A percentile compares a stretch with the other conserved stretches of the same genome.
Evolutionary conservation across 306 rosid species (phyloP).

Genomic region (Castanopsis chinensis): DNA sequence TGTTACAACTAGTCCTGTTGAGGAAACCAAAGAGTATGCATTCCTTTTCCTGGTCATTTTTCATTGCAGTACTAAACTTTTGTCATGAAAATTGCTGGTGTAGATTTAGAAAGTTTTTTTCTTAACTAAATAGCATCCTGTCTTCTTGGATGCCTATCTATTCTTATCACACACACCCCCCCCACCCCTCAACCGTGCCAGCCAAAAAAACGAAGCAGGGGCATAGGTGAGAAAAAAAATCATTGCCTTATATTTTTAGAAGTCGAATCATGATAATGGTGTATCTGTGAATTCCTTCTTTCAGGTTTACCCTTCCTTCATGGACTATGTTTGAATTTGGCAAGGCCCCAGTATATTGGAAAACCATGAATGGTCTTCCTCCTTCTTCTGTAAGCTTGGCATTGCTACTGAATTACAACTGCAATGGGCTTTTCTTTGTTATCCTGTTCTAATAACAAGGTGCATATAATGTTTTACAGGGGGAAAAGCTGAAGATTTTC

Average conservation of each 20-base stretch:
- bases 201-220: no score
- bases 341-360: conserved; percentile 75
- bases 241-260: neutral
- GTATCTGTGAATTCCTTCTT: conserved; percentile 7
- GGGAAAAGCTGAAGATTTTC: conserved; percentile 80
- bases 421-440: neutral
- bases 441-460: conserved; percentile 1
- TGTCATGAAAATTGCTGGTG: neutral
- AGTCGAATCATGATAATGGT: neutral
- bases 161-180: no score
- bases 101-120: neutral
- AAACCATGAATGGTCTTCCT: conserved; percentile 88
- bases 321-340: conserved; percentile 96
- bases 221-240: neutral
- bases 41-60: conserved; percentile 5
- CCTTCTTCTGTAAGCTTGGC: conserved; percentile 62
- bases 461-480: conserved; percentile 48
- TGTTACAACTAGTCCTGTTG: conserved; percentile 42
- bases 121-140: neutral
- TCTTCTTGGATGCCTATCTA: neutral
- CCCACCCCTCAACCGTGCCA: no score
- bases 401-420: neutral
- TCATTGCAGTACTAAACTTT: no score
- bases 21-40: conserved; percentile 67
- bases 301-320: conserved; percentile 72